Percentiles rank a stretch among this genome's conserved stretches.
Evolutionary conservation across 805 yeast genomes (phyloP).

Genomic region (Maudiozyma bulderi): DNA sequence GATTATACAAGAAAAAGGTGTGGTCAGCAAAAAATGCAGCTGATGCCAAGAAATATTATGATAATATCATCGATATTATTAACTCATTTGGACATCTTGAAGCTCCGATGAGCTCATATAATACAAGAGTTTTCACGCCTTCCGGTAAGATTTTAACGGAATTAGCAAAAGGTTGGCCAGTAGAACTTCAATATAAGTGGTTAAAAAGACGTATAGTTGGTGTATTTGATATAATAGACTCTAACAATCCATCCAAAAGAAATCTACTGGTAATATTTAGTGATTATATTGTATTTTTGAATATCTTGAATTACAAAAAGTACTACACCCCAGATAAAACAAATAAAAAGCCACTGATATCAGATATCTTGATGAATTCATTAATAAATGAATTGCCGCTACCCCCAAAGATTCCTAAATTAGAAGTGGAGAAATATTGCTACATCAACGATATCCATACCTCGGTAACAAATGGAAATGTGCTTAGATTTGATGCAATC

Average conservation of each 20-base stretch:
- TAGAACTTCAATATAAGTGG: conserved; percentile 83
- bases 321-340: conserved; percentile 13
- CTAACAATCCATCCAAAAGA: conserved; percentile 26
- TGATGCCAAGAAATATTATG: conserved; percentile 34
- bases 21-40: conserved; percentile 18
- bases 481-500: conserved; percentile 22
- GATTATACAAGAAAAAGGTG: conserved; percentile 45
- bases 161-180: conserved; percentile 80
- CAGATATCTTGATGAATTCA: conserved; percentile 85
- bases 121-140: conserved; percentile 73
- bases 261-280: conserved; percentile 70
- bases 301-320: conserved; percentile 36
- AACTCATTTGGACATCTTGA: conserved; percentile 69
- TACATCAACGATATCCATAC: conserved; percentile 47
- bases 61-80: conserved; percentile 52
- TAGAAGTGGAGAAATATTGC: conserved; percentile 63
- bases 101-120: conserved; percentile 36
- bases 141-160: conserved; percentile 84
- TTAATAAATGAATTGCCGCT: conserved; percentile 78
- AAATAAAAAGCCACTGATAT: conserved; percentile 41
- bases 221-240: conserved; percentile 42
- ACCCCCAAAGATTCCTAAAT: conserved; percentile 49
- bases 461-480: conserved; percentile 30
- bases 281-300: conserved; percentile 62
- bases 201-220: conserved; percentile 75